Base-by-base conservation (phyloP, 768 basidiomycete species). In the Lactifluus hygrophoroides region DNA sequence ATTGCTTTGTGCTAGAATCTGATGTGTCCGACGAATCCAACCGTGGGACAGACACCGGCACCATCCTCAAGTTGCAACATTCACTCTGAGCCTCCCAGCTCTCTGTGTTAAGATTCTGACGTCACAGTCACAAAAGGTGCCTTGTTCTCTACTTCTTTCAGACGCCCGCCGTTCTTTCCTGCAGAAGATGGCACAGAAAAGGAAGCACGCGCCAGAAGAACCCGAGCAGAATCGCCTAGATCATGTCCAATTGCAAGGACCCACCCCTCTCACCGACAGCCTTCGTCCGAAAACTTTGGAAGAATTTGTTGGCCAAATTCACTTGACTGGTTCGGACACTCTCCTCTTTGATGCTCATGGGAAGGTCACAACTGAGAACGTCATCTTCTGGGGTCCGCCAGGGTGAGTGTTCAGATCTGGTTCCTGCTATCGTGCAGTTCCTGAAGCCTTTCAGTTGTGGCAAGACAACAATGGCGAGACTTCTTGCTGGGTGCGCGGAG, bases 361-460 rank as follows among this genome's bases (percentile, higher is more conserved):
- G n/a, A 69, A 67, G 28, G 77, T 80, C n/a, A 73, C 71, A 21
- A 69, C 76, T 50, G 84, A 85, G 10, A 84, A 82, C 60, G 72
- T 85, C 50, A 80, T 88, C 55, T 73, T 88, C 37, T 89, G 88
- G 86, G 86, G 86, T 1, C 86, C 86, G 16, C 86, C 86, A 1
- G 87, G 86, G 83, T 80, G 64, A 58, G 70, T 14, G 14, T 46
- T 32, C 9, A 14, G 16, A 10, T 10, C 47, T 19, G 28, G 4
- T 17, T 40, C 16, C 60, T 19, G 55, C 32, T 58, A 46, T 53
- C 43, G 25, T 45, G 42, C 11, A 47, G 14, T 49, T 45, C 47
- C 44, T 42, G 25, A 56, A 48, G 10, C 1, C 40, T 25, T 13
- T 23, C 16, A 85, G 83, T 30, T 85, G 81, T 62, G 85, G 86